Evolutionary conservation across 2,329 filamentous ascomycete genomes (phyloP), one percentile per base, ranked within the genome.

Genomic region (Cordyceps farinosa): DNA sequence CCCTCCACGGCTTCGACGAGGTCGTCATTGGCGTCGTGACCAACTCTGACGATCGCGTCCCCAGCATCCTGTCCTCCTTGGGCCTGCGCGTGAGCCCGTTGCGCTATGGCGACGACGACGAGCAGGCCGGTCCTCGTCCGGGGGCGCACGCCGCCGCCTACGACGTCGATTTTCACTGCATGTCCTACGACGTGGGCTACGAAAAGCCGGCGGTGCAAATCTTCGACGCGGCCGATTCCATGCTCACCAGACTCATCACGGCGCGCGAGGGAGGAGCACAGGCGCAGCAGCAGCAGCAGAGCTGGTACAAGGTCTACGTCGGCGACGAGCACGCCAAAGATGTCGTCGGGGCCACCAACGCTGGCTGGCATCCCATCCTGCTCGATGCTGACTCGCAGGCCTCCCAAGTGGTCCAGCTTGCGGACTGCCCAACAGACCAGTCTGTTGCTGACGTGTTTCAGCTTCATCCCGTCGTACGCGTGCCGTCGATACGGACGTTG

Each of bases 21-120:
- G 76, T 80, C 5, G 73, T 85, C 1, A 74, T 86, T 5, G 86
- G 85, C 32, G 76, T 88, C 6, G 79, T 89, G 57, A 85, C 85
- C 11, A 89, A 89, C 69, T 88, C 85, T 0, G 86, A 89, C 67
- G 79, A 84, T 69, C 77, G 86, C n/a, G 82, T 87, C 0, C 79
- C 81, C 0, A 72, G 72, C 32, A 78, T 88, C 29, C 71, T 89
- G 4, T 72, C 77, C 0, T 84, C 83, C 0, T 73, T 88, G 5
- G 84, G 82, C 1, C 67, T 89, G 34, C 71, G 69, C 2, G 75
- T 87, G 2, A 77, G 76, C 59, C 74, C 77, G 0, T 47, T 74
- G 40, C 72, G 75, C 10, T 72, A 72, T 44, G 72, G 71, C 22
- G 54, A 56, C 7, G 38, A 47, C 5, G 42, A 47, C 2, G 29